Conservation (phyloP, 2,329 filamentous ascomycete species). For the Aciculosporium take region DNA sequence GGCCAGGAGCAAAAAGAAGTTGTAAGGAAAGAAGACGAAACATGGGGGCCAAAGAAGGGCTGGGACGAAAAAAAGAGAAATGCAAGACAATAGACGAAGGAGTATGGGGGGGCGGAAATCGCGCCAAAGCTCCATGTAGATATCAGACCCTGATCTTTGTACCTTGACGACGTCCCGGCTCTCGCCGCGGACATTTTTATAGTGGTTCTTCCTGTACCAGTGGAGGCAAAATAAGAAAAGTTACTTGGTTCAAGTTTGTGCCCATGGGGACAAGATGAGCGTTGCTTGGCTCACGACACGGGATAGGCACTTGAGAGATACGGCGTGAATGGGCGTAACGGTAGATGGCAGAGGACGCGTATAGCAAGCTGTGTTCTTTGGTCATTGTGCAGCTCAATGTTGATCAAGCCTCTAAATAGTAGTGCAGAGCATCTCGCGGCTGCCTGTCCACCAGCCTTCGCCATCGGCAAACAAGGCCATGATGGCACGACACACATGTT, state of each 20-base stretch:
- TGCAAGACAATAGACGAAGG: neutral
- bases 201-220: conserved; percentile 1
- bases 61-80: conserved; percentile 7
- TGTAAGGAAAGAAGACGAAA: conserved; percentile 21
- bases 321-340: too few species aligned
- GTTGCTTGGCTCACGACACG: neutral
- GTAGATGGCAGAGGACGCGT: neutral
- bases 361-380: neutral
- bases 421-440: conserved; percentile 5
- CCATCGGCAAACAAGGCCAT: neutral
- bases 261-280: neutral
- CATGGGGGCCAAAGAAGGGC: conserved; percentile 7
- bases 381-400: conserved; percentile 1
- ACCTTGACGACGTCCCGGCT: conserved; percentile 6
- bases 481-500: neutral
- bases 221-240: neutral
- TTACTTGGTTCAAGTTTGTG: too few species aligned
- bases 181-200: neutral
- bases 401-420: conserved; percentile 10
- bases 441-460: neutral
- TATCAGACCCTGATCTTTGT: conserved; percentile 18
- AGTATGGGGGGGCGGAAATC: neutral
- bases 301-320: neutral
- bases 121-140: conserved; percentile 12
- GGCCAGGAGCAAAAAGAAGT: conserved; percentile 38